Evolutionary conservation across 1,284 basidiomycete species (phyloP).

Genomic region (Cutaneotrichosporon sp.): DNA sequence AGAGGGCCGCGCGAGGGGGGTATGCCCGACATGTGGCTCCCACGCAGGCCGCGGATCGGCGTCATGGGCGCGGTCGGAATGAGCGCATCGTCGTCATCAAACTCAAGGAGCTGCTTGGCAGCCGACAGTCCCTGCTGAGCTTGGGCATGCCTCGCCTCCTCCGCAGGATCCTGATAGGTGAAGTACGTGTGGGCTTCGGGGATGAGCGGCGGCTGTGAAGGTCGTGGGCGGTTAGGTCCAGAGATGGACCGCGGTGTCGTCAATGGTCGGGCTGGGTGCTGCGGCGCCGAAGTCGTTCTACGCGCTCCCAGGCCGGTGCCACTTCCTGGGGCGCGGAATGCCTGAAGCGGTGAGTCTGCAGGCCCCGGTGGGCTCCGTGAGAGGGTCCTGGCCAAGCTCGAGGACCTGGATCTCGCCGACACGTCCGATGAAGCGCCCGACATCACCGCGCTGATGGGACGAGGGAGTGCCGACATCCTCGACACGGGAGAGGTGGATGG

Average conservation of each 20-base stretch:
- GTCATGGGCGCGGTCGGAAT: constrained; percentile 24
- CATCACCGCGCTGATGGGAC: background rate
- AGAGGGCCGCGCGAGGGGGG: constrained; percentile 16
- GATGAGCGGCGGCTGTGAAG: background rate
- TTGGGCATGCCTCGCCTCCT: constrained; percentile 77
- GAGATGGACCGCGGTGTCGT: background rate
- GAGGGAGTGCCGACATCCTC: background rate
- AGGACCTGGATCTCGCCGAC: constrained; percentile 18
- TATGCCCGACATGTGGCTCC: background rate
- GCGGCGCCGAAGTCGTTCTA: background rate
- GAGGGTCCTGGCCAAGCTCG: constrained; percentile 19
- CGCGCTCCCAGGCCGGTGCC: background rate
- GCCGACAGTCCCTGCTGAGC: constrained; percentile 87
- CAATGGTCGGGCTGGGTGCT: background rate
- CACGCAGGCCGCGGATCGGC: constrained; percentile 21
- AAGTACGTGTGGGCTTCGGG: background rate
- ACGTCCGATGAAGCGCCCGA: constrained; percentile 1
- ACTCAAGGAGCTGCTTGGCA: constrained; percentile 67
- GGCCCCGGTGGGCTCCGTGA: constrained; percentile 26
- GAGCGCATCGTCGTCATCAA: constrained; percentile 27
- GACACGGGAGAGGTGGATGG: background rate
- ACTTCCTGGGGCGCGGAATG: constrained; percentile 10
- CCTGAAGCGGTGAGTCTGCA: constrained; percentile 21
- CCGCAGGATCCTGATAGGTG: constrained; percentile 52
- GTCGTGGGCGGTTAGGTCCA: background rate